Conservation (phyloP, 1,284 basidiomycete genomes). For the Vanrija pseudolonga region DNA sequence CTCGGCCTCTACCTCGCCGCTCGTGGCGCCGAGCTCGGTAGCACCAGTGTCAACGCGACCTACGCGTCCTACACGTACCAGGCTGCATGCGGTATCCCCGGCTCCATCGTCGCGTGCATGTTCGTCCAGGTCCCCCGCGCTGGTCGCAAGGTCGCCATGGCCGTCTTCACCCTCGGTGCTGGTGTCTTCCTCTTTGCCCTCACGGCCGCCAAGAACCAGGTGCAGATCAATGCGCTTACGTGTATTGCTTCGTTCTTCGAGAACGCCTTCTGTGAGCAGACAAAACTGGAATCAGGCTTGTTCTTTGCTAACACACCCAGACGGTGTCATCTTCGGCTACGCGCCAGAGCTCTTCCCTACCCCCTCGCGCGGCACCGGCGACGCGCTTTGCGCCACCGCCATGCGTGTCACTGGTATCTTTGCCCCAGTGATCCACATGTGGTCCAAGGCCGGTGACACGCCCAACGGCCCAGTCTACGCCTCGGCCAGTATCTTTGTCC, state of each 20-base stretch:
- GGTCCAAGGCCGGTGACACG: slow-evolving; percentile 18
- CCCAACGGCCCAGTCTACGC: slow-evolving; percentile 57
- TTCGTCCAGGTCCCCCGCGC: slow-evolving; percentile 57
- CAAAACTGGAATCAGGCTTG: slow-evolving; percentile 22
- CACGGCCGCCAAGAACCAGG: slow-evolving; percentile 55
- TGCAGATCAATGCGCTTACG: slow-evolving; percentile 56
- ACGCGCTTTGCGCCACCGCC: slow-evolving; percentile 57
- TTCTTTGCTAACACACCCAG: slow-evolving; percentile 17
- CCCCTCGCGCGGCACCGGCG: slow-evolving; percentile 62
- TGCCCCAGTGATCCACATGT: slow-evolving; percentile 33
- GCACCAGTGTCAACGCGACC: slow-evolving; percentile 41
- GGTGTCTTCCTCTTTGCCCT: slow-evolving; percentile 62
- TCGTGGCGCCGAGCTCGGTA: neutral
- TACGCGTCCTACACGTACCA: slow-evolving; percentile 56
- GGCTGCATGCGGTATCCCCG: slow-evolving; percentile 57
- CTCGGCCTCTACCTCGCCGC: slow-evolving; percentile 55
- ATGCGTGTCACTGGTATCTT: slow-evolving; percentile 58
- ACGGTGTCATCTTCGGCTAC: slow-evolving; percentile 61
- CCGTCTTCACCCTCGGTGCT: slow-evolving; percentile 54
- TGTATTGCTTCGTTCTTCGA: slow-evolving; percentile 57
- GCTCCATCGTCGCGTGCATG: slow-evolving; percentile 57
- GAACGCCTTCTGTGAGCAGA: slow-evolving; percentile 40
- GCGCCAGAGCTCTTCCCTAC: slow-evolving; percentile 65
- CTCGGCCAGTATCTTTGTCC: slow-evolving; percentile 58
- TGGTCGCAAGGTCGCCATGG: slow-evolving; percentile 57